Base-by-base conservation (phyloP, 495 filamentous ascomycete genomes). In the Penicillium longicatenatum region DNA sequence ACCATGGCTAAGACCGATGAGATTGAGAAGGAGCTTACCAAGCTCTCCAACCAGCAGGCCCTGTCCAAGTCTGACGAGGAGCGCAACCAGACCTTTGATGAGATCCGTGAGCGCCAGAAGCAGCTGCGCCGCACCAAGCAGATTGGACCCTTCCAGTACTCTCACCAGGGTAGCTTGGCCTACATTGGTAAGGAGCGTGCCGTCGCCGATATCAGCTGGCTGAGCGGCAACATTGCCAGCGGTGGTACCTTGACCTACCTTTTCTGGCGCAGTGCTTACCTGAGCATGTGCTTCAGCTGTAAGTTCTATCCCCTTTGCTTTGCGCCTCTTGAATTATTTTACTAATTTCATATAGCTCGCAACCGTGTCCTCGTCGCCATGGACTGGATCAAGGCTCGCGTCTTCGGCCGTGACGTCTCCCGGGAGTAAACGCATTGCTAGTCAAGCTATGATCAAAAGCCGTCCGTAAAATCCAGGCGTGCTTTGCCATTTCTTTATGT, bases 261-360 rank as follows among this genome's bases (percentile, higher is more conserved):
- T 64, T 98, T 98, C 85, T 98, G 94, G 94, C 83, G 91, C 73
- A 92, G 88, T 70, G 95, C 94, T 50, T 99, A 99, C 74, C 79
- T 99, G 75, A 95, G 89, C 84, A 99, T 99, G 94, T 97, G 93
- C 84, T 99, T 98, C 74, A 96, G 92, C 84, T 90, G 90, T 91
- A 83, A 82, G 89, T 87, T 65, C 22, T 31, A 19, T 58, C 21
- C 52, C 31, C 55, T 47, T 52, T 52, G 14, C n/a, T 43, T n/a
- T 26, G 17, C 11, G 16, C 17, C 12, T 44, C n/a, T 12, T n/a
- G 11, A 33, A 17, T 44, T 6, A 16, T 12, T 8, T 37, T 17
- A 70, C 64, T 48, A 48, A 51, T 54, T 58, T 48, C 44, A 14
- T 47, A 39, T 12, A 91, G 88, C 86, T 43, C 89, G 94, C 59